Evolutionary conservation across 805 yeast genomes (phyloP), one percentile per base, ranked within the genome.

Genomic region (Danielia oregonensis): DNA sequence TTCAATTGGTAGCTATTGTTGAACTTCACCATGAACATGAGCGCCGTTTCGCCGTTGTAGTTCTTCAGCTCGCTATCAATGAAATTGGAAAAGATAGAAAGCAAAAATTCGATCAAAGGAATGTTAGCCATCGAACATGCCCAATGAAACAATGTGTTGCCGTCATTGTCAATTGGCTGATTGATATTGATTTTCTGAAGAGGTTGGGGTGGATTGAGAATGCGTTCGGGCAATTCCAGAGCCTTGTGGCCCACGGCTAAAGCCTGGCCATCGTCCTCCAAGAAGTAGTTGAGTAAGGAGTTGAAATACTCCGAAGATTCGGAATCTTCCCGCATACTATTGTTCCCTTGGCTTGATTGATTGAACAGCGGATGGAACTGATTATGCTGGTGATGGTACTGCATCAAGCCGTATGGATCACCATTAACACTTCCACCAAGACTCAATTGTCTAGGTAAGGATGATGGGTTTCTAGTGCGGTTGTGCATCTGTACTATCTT

Each of bases 81-180:
- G 10, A 86, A 85, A 28, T 72, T 68, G 25, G 73, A 64, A 19
- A 93, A 82, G 11, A 86, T 68, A 25, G 79, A 57, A 14, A 82
- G 46, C 18, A 84, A 52, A 18, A 78, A 63, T 43, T 78, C 76
- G 3, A 87, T 91, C 33, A 89, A 68, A 3, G 78, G 65, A 2
- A 81, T 61, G 38, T 86, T 78, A 0, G 95, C 97, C 56, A 93
- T 71, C 0, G 97, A 86, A 11, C 97, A 80, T 3, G 97, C 94
- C 94, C 97, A 86, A 59, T 93, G 99, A 37, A 93, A 69, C 0
- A 96, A 87, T 0, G 96, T 83, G 54, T 93, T 93, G 0, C 97
- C 97, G 38, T 82, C 78, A 48, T 86, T 94, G 59, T 94, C 99
- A 29, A 94, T 85, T 1, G 96, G 81, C 22, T 87, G 86, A 51